Evolutionary conservation across 1,284 basidiomycete genomes (phyloP), one percentile per base, ranked within the genome.

Genomic region (Athelia psychrophila): DNA sequence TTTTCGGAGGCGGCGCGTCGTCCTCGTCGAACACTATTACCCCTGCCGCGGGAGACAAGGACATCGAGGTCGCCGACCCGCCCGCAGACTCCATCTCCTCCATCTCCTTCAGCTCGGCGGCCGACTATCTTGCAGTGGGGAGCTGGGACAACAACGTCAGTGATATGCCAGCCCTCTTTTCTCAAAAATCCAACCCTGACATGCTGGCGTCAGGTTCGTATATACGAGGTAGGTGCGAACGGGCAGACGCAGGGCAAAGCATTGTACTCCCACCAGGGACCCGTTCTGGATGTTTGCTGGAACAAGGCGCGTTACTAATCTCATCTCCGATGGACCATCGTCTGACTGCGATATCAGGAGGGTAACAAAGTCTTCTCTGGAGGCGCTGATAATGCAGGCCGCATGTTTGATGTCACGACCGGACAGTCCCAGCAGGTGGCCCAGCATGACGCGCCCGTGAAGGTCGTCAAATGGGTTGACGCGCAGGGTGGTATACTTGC

Each of bases 271-370:
- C 92, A 94, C 64, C 86, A 93, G 59, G 89, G 78, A 0, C 91
- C 91, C 2, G 90, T 91, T 1, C 68, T 94, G 54, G 86, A 85
- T 57, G 76, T 93, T 5, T 84, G 82, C 60, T 94, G 91, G 91
- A 87, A 83, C 67, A 86, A 84, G 69, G 80, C 78, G 44, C 49
- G 70, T 60, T 48, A 12, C 48, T 12, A 13, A 5, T n/a, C 22
- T 47, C 9, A 20, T 19, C 13, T 15, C 5, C 18, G 5, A 5
- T 47, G 38, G 20, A 23, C 44, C 38, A 15, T 47, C 19, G 23
- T 20, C 42, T 44, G 12, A 47, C 20, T 24, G 32, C 35, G 33
- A 16, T 45, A 36, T 16, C 51, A 83, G 84, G 88, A 91, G 52
- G 91, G 91, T 32, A 83, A 78, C 58, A 90, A 89, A 65, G 72